Evolutionary conservation across 495 filamentous ascomycete species (phyloP).

Genomic region (Hyaloscypha bicolor): DNA sequence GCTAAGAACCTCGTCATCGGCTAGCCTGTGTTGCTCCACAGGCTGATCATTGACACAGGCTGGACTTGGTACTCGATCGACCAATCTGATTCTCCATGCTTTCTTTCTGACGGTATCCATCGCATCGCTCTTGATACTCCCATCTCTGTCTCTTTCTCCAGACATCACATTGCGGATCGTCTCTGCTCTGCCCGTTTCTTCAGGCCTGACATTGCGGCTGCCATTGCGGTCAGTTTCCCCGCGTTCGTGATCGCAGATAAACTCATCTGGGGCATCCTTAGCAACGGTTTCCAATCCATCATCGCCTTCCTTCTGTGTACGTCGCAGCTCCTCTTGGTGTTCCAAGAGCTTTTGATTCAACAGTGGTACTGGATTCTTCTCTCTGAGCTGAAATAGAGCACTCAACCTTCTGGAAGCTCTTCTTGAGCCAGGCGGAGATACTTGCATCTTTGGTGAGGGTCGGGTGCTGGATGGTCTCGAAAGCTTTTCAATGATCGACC

Average conservation of each 20-base stretch:
- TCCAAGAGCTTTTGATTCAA: slow-evolving; percentile 22
- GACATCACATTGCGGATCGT: background rate
- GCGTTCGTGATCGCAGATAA: background rate
- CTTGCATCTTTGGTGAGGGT: background rate
- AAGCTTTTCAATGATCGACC: background rate
- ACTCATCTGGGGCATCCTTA: background rate
- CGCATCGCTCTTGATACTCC: background rate
- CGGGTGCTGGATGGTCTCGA: background rate
- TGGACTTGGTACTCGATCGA: slow-evolving; percentile 10
- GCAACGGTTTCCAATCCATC: background rate
- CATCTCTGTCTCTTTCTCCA: background rate
- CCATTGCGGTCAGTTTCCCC: background rate
- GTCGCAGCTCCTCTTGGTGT: slow-evolving; percentile 11
- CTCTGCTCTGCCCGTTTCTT: background rate
- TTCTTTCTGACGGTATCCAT: background rate
- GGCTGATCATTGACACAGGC: slow-evolving; percentile 4
- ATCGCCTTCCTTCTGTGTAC: slow-evolving; percentile 3
- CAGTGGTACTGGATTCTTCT: slow-evolving; percentile 5
- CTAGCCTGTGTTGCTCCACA: slow-evolving; percentile 4
- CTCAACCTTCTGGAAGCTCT: slow-evolving; percentile 12
- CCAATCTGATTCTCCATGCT: slow-evolving; percentile 6
- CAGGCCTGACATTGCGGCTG: background rate
- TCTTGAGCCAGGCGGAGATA: slow-evolving; percentile 2
- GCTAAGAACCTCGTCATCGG: slow-evolving; percentile 2
- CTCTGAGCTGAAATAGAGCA: slow-evolving; percentile 2